Percentiles rank a stretch among this genome's conserved stretches.
phyloP scores from a whole-genome alignment of 1,284 basidiomycete genomes.

The Trichosporon sp. region DNA sequence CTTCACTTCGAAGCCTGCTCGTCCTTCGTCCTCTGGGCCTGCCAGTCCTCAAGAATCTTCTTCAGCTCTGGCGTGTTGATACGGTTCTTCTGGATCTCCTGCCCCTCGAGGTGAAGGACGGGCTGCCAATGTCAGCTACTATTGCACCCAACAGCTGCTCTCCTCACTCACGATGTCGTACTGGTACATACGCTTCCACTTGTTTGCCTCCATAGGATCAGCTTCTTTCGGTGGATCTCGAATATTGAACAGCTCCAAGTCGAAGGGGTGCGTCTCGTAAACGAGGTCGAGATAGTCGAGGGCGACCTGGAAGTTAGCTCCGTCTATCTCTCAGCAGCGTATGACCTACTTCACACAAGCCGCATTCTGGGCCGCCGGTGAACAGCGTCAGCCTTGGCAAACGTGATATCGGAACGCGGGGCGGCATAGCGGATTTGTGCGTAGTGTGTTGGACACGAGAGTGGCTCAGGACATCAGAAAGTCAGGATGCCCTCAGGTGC shows the following conservation, averaged over 20 bases:
- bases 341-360: slow-evolving; percentile 52
- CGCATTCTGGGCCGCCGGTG: slow-evolving; percentile 56
- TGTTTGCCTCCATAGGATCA: slow-evolving; percentile 43
- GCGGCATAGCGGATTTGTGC: slow-evolving; percentile 41
- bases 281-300: slow-evolving; percentile 48
- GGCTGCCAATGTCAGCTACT: slow-evolving; percentile 39
- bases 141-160: too few species aligned
- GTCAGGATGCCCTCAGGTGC: neutral
- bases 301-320: slow-evolving; percentile 40
- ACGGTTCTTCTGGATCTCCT: slow-evolving; percentile 51
- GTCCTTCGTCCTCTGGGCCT: slow-evolving; percentile 23
- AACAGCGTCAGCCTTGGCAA: slow-evolving; percentile 53
- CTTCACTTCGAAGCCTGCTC: neutral
- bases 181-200: slow-evolving; percentile 53
- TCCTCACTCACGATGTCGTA: slow-evolving; percentile 52
- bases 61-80: slow-evolving; percentile 45
- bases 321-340: too few species aligned
- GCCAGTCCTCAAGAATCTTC: slow-evolving; percentile 47
- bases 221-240: slow-evolving; percentile 46
- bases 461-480: neutral
- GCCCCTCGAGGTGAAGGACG: slow-evolving; percentile 51
- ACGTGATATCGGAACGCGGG: slow-evolving; percentile 29
- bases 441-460: neutral
- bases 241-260: slow-evolving; percentile 51
- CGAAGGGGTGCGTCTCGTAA: slow-evolving; percentile 47